Evolutionary conservation across 2,329 filamentous ascomycete species (phyloP).

Genomic region (Periconia sp.): DNA sequence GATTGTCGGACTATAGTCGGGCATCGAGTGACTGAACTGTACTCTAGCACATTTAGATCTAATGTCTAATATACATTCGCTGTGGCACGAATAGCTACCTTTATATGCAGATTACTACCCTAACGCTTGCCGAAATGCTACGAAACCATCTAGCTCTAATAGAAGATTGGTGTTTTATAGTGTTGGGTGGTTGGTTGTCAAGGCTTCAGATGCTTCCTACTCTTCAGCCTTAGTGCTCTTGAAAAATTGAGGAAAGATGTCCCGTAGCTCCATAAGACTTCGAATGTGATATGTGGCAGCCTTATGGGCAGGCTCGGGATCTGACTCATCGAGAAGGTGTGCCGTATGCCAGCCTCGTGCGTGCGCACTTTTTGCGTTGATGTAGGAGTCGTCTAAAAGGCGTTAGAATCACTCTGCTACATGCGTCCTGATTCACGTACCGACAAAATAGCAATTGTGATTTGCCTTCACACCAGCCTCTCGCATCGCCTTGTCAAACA

Average conservation of each 20-base stretch:
- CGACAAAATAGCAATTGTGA: constrained; percentile 89
- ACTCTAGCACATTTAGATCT: too few species aligned
- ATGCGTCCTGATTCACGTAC: constrained; percentile 58
- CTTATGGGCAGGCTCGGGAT: constrained; percentile 66
- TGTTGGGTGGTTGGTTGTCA: background rate
- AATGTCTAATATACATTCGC: too few species aligned
- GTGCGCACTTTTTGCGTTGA: constrained; percentile 80
- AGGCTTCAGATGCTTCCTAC: background rate
- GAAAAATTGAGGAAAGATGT: constrained; percentile 84
- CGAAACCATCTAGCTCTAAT: background rate
- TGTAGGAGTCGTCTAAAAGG: constrained; percentile 78
- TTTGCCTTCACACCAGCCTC: constrained; percentile 74
- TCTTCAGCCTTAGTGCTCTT: constrained; percentile 53
- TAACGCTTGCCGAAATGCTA: background rate
- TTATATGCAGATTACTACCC: too few species aligned
- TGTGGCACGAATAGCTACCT: too few species aligned
- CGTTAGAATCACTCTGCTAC: constrained; percentile 13
- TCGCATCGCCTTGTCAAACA: constrained; percentile 88
- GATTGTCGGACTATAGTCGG: too few species aligned
- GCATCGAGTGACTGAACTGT: too few species aligned
- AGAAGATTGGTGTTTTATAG: too few species aligned
- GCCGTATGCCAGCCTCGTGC: constrained; percentile 84
- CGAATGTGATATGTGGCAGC: constrained; percentile 78
- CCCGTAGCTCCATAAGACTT: constrained; percentile 75
- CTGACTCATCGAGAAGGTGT: constrained; percentile 81